Conservation (phyloP, 2,329 filamentous ascomycete genomes). For the Trichoderma pleuroti region DNA sequence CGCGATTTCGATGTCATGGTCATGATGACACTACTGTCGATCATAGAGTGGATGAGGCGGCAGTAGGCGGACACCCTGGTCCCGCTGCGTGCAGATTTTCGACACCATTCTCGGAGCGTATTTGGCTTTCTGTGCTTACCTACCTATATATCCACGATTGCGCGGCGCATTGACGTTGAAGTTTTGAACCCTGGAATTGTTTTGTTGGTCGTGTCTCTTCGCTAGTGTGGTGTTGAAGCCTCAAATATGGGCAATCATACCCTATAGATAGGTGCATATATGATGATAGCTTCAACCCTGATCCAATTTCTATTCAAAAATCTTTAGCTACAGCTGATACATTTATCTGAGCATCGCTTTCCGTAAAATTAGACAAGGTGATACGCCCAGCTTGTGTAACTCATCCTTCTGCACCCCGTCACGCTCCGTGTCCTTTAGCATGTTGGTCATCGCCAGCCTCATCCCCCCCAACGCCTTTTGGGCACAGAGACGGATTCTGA, state of each 20-base stretch:
- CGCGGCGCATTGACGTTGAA: neutral
- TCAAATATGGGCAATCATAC: neutral
- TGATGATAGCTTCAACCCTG: neutral
- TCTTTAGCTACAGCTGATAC: neutral
- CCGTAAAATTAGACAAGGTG: neutral
- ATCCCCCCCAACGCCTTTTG: neutral
- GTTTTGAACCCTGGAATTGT: neutral
- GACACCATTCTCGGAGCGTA: neutral
- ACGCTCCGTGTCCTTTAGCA: neutral
- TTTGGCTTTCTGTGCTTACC: neutral
- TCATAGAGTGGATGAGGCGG: constrained; percentile 22
- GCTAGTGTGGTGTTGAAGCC: neutral
- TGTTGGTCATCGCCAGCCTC: neutral
- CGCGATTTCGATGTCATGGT: constrained; percentile 22
- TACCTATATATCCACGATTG: neutral
- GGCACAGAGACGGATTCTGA: neutral
- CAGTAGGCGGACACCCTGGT: neutral
- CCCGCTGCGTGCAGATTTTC: neutral
- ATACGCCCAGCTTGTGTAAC: neutral
- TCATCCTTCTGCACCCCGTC: neutral
- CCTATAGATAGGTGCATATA: neutral
- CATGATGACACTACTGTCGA: constrained; percentile 19
- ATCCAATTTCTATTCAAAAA: neutral
- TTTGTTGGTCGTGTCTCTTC: neutral
- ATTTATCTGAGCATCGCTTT: neutral